Base-by-base conservation (phyloP, 1,284 basidiomycete species). In the Violaceomyces palustris region DNA sequence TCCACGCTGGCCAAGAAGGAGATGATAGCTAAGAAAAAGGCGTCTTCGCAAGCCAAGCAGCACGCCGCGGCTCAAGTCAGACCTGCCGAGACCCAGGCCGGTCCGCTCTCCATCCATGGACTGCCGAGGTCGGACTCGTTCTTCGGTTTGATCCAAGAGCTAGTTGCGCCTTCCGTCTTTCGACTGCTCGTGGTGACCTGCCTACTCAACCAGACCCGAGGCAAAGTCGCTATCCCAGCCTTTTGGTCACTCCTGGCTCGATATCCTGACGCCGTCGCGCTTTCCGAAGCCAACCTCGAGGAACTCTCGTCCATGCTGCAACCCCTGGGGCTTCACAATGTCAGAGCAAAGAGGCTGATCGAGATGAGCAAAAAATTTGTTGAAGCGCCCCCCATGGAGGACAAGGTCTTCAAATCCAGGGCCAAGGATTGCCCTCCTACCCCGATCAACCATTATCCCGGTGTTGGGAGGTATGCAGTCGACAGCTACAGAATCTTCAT, bases 201-300 rank as follows among this genome's bases (percentile, higher is more conserved):
- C 17, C 38, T 58, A 23, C 55, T 58, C 26, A 58, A 58, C 27
- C 55, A 58, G 38, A 52, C 55, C 12, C 48, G 47, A 36, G 54
- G 54, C 1, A 31, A 43, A 0, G 49, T 49, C 7, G 54, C 54
- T 8, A 57, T 57, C 39, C 54, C 49, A 2, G 45, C 52, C 4
- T 57, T 52, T 22, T 57, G 50, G 49, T 32, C 42, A 18, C 33
- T 57, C 5, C 28, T 57, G 1, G n/a, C 27, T 23, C 42, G 45
- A 7, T 57, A 45, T 45, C 54, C 54, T 3, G 40, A 48, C 36
- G 45, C 48, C 35, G 28, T 42, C 27, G 30, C 32, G 14, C 39
- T 57, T 7, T 42, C 45, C 1, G 18, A 42, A 6, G 54, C 54
- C 11, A 27, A 49, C 21, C 25, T 49, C 0, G 40, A 25, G 3